phyloP scores from a whole-genome alignment of 768 basidiomycete genomes.

The Roridomyces roridus region DNA sequence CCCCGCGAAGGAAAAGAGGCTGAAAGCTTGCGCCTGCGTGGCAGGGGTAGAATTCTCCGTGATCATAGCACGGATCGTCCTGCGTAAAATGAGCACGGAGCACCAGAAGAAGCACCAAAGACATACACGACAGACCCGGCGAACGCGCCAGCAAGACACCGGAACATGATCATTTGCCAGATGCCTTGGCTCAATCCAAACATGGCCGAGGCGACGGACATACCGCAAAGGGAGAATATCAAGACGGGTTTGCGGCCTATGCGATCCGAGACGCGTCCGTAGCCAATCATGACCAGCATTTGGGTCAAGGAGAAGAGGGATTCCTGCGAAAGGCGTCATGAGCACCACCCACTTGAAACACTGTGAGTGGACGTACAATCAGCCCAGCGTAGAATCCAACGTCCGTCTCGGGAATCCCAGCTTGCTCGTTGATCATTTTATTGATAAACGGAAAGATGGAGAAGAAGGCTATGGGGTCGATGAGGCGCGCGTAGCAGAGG shows the following conservation, averaged over 20 bases:
- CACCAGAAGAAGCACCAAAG: neutral
- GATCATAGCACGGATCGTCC: constrained; percentile 10
- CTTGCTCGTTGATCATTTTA: no score
- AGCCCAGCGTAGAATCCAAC: constrained; percentile 10
- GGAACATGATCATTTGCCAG: constrained; percentile 21
- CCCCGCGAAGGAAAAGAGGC: constrained; percentile 8
- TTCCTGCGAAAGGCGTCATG: neutral
- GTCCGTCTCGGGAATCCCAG: no score
- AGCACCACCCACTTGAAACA: neutral
- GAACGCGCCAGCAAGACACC: constrained; percentile 16
- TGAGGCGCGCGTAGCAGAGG: no score
- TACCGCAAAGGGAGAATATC: constrained; percentile 7
- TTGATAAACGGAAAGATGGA: no score
- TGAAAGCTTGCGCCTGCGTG: constrained; percentile 9
- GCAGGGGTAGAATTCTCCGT: neutral
- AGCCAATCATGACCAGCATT: constrained; percentile 8
- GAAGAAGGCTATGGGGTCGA: no score
- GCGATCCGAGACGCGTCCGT: constrained; percentile 13
- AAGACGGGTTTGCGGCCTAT: constrained; percentile 18
- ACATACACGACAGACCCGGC: constrained; percentile 12
- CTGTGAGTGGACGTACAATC: constrained; percentile 2
- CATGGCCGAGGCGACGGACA: constrained; percentile 11
- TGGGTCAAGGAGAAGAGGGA: constrained; percentile 11
- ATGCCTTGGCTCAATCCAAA: constrained; percentile 10
- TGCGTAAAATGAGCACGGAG: neutral